A percentile compares a stretch with the other conserved stretches of the same genome.
phyloP scores from a whole-genome alignment of 2,329 filamentous ascomycete genomes.

The Cladosporium sp. region DNA sequence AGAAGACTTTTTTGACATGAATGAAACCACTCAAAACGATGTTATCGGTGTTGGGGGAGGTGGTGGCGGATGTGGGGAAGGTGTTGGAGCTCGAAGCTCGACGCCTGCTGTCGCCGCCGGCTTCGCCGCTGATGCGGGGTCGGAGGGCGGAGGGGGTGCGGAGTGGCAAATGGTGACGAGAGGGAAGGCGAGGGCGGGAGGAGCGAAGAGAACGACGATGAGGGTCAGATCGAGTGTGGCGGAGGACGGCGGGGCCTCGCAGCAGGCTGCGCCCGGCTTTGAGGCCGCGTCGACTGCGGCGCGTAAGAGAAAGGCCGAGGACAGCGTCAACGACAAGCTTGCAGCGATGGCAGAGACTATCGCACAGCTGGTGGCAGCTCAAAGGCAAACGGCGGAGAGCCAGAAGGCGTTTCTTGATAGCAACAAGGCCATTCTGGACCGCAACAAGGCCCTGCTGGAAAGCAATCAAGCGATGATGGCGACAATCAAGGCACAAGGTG shows the following conservation, averaged over 20 bases:
- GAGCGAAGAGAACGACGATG: not conserved
- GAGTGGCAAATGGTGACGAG: not conserved
- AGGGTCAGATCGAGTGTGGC: not conserved
- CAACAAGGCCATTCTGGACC: not conserved
- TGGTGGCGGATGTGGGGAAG: too few relatives aligned
- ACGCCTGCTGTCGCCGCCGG: not conserved
- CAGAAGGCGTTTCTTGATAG: not conserved
- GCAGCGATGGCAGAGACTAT: not conserved
- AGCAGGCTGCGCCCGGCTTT: not conserved
- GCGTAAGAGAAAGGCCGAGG: not conserved
- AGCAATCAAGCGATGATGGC: not conserved
- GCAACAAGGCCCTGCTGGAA: not conserved
- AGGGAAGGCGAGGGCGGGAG: not conserved
- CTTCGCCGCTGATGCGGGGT: not conserved
- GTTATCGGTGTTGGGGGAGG: too few relatives aligned
- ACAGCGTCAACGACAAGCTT: not conserved
- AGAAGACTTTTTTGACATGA: too few relatives aligned
- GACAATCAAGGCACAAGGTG: not conserved
- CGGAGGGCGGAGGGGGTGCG: not conserved
- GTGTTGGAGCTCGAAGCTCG: too few relatives aligned
- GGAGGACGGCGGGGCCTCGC: not conserved
- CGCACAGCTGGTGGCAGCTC: not conserved
- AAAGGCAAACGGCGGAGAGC: not conserved
- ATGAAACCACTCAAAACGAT: too few relatives aligned
- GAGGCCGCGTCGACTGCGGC: not conserved